These are phyloP conservation scores for Penicillium malachiteum DNA, from an alignment of 495 filamentous ascomycete species.

Conservation along the genomic window DNA sequence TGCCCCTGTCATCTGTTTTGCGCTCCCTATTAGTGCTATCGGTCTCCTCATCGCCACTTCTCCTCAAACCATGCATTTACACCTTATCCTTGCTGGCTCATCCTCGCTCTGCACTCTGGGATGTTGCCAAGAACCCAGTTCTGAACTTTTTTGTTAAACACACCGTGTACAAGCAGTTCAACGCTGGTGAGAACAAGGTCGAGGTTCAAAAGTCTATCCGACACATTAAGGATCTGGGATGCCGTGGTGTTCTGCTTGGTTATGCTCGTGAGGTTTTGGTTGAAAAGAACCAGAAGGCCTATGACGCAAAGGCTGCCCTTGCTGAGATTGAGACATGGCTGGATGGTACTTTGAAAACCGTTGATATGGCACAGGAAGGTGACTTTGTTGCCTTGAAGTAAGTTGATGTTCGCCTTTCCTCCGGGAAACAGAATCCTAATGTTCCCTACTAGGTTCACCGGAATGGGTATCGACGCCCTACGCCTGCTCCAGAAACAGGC, in stretches of 20 bases:
- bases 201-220: constrained; percentile 46
- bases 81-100: constrained; percentile 70
- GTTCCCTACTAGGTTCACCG: constrained; percentile 62
- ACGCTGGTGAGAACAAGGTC: constrained; percentile 47
- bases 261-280: constrained; percentile 49
- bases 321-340: constrained; percentile 72
- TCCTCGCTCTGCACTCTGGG: constrained; percentile 54
- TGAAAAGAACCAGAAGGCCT: constrained; percentile 34
- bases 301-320: constrained; percentile 37
- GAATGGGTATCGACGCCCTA: constrained; percentile 79
- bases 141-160: constrained; percentile 46
- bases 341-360: constrained; percentile 71
- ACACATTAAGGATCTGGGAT: constrained; percentile 45
- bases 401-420: constrained; percentile 15
- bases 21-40: constrained; percentile 76
- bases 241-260: constrained; percentile 47
- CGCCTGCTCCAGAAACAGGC: constrained; percentile 57
- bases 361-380: constrained; percentile 67
- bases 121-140: constrained; percentile 47
- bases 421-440: neutral
- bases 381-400: constrained; percentile 89
- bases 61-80: constrained; percentile 69
- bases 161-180: constrained; percentile 53
- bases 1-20: constrained; percentile 72
- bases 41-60: constrained; percentile 72